Evolutionary conservation across 768 basidiomycete species (phyloP).

Genomic region (Phylloporus rhodoxanthus): DNA sequence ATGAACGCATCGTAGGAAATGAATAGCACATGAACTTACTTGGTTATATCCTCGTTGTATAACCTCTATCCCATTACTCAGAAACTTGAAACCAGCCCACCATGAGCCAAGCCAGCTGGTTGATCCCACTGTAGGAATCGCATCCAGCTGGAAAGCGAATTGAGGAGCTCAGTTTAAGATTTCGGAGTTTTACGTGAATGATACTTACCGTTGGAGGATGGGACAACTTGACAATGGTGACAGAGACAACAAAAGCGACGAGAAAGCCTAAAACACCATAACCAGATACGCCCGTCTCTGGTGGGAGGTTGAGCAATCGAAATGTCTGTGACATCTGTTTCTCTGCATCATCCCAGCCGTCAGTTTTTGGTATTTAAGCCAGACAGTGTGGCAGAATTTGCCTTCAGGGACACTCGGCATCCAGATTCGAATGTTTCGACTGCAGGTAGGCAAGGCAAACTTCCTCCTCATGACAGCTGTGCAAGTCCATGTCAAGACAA

Average conservation of each 20-base stretch:
- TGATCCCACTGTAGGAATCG: neutral
- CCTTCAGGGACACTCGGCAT: too few species aligned
- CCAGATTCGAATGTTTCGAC: too few species aligned
- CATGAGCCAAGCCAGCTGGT: neutral
- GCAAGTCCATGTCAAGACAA: too few species aligned
- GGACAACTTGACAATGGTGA: neutral
- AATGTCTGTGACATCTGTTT: neutral
- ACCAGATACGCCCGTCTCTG: neutral
- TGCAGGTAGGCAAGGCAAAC: too few species aligned
- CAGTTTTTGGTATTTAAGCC: too few species aligned
- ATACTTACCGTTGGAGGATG: neutral
- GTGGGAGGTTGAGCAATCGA: neutral
- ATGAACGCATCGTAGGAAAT: neutral
- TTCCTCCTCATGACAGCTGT: too few species aligned
- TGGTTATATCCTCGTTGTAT: neutral
- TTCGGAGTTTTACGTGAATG: neutral
- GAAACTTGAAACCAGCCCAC: neutral
- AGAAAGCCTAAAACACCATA: neutral
- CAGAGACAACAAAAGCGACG: neutral
- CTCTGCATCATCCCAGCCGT: too few species aligned
- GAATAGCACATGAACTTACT: neutral
- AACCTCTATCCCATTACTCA: neutral
- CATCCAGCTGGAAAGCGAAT: neutral
- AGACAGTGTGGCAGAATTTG: too few species aligned
- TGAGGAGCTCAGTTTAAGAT: neutral